Base-by-base conservation (phyloP, 2,329 filamentous ascomycete species). In the Apiospora rasikravindrae region DNA sequence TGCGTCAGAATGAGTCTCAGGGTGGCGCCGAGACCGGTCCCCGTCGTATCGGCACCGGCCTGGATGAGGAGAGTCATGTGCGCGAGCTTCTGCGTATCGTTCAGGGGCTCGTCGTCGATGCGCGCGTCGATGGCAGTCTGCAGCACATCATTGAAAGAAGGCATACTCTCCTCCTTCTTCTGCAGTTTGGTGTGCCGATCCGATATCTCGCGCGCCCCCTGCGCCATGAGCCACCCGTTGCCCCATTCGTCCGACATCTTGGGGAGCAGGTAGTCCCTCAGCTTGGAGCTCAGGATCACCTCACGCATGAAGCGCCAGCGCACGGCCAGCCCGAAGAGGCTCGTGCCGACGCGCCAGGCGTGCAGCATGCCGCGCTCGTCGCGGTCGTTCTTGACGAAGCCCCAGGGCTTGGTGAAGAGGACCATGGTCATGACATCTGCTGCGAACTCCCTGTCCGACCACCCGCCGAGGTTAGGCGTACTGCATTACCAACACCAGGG, bases 351-450 rank as follows among this genome's bases (percentile, higher is more conserved):
- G n/a, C 82, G 80, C 80, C 81, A 84, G 67, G 81, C 81, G 14
- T 69, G 70, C 16, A 84, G 74, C 26, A 84, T 77, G 19, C 74
- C 73, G 37, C 80, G 78, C 72, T 84, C 82, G 74, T 84, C 83
- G 33, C 81, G 78, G 71, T 81, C 78, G 66, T 83, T 82, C 73
- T 77, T 71, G 19, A 84, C 80, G 69, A 82, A 82, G 0, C 83
- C 83, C 77, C 82, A 84, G 3, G 82, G 76, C 3, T 79, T 67
- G 4, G 75, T 77, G 72, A 85, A 84, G 2, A 78, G 78, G 11
- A 84, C 77, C 77, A 82, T 81, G 10, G 80, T 81, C 79, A 85
- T 82, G 53, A 83, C 80, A 67, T 85, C 83, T 4, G 82, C 81
- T 2, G 82, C 82, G 72, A 83, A 84, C 71, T 84, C 78, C 24